phyloP scores from a whole-genome alignment of 2,329 filamentous ascomycete genomes.

The Fusarium sp. region DNA sequence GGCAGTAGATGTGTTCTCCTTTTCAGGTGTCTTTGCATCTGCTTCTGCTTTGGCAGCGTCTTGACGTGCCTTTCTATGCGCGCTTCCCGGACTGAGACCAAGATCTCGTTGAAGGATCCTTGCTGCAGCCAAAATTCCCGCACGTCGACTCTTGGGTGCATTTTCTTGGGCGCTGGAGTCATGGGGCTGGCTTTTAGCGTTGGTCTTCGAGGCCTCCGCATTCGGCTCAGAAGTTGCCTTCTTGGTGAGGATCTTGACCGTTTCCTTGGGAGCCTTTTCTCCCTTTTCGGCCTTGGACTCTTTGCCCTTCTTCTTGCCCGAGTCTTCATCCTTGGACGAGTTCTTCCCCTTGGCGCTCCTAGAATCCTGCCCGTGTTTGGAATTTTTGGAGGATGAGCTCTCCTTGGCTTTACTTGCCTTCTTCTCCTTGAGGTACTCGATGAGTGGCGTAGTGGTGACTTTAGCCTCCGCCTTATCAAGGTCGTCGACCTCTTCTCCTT shows the following conservation, averaged over 20 bases:
- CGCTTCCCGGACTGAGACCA: slow-evolving; percentile 69
- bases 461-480: slow-evolving; percentile 62
- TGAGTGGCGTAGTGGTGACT: slow-evolving; percentile 83
- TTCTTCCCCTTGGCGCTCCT: slow-evolving; percentile 59
- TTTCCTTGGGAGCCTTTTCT: slow-evolving; percentile 63
- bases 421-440: slow-evolving; percentile 90
- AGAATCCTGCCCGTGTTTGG: slow-evolving; percentile 66
- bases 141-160: slow-evolving; percentile 62
- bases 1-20: slow-evolving; percentile 40
- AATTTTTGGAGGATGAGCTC: slow-evolving; percentile 48
- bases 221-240: slow-evolving; percentile 61
- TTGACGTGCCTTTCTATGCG: slow-evolving; percentile 67
- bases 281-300: slow-evolving; percentile 64
- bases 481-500: slow-evolving; percentile 55
- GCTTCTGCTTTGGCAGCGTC: slow-evolving; percentile 65
- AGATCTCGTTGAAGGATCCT: slow-evolving; percentile 72
- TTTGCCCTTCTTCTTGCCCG: slow-evolving; percentile 69
- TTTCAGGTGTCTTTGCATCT: slow-evolving; percentile 52
- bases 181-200: slow-evolving; percentile 47
- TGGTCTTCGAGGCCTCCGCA: slow-evolving; percentile 55
- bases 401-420: slow-evolving; percentile 79
- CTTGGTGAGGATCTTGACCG: slow-evolving; percentile 70
- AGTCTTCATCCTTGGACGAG: slow-evolving; percentile 55
- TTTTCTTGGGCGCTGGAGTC: slow-evolving; percentile 45
- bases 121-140: slow-evolving; percentile 69